Evolutionary conservation across 805 yeast species (phyloP).

Genomic region (Metschnikowia kofuensis): DNA sequence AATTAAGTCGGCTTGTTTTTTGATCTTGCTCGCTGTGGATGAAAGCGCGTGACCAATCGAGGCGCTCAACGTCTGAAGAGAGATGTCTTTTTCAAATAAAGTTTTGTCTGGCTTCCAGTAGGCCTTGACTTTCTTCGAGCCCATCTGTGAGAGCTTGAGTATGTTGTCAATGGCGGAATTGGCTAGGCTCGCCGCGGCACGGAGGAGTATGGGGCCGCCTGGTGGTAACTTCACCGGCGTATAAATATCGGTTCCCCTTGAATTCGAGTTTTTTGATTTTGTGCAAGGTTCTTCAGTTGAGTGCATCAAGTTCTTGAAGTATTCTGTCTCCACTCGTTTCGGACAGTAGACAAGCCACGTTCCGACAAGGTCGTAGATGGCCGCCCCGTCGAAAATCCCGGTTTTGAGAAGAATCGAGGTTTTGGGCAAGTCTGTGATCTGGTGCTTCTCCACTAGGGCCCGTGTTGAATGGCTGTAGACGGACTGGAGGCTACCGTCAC

Average conservation of each 20-base stretch:
- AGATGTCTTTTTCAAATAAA: conserved; percentile 21
- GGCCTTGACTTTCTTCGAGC: conserved; percentile 42
- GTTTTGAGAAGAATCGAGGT: conserved; percentile 26
- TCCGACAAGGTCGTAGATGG: conserved; percentile 49
- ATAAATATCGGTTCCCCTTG: conserved; percentile 17
- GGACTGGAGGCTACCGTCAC: conserved; percentile 18
- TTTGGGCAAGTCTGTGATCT: conserved; percentile 2
- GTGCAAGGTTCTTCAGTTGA: conserved; percentile 11
- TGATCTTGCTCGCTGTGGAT: conserved; percentile 32
- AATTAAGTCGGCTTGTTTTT: conserved; percentile 12
- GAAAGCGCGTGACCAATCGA: conserved; percentile 32
- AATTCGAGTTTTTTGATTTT: not conserved
- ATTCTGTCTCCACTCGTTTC: conserved; percentile 28
- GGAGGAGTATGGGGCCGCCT: conserved; percentile 45
- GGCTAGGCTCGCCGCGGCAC: conserved; percentile 48
- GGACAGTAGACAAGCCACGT: conserved; percentile 50
- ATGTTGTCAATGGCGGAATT: conserved; percentile 52
- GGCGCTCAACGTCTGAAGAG: conserved; percentile 30
- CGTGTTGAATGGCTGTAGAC: conserved; percentile 8
- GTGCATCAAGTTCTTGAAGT: conserved; percentile 26
- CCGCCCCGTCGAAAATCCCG: conserved; percentile 30
- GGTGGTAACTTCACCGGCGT: conserved; percentile 45
- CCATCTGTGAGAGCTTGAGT: conserved; percentile 46
- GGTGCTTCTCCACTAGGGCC: conserved; percentile 7
- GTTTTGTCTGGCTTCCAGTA: conserved; percentile 26